Evolutionary conservation across 371 early-diverging fungal genomes (phyloP), one percentile per base, ranked within the genome.

Genomic region (Mucor velutinosus): DNA sequence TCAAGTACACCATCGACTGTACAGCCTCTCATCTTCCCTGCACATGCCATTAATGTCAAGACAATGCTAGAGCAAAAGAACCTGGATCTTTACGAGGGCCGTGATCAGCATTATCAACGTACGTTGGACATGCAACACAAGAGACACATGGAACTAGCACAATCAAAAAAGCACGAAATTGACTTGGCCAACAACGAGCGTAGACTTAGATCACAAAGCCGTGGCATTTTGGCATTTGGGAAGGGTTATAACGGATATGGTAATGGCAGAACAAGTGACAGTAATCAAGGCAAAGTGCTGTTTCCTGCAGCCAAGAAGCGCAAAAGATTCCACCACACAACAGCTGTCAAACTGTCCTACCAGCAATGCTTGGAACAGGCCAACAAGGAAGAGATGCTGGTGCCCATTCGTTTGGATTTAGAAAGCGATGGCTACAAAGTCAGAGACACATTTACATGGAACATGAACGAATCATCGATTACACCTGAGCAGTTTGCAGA

Each of bases 381-480:
- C 4, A 69, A 82, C 30, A 79, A 85, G 64, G 87, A 86, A 58
- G 93, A 92, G 67, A 75, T 73, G 17, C 67, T 97, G 51, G 91
- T 96, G 0, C 97, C 98, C 2, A 94, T 98, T 39, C 87, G 92
- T 21, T 66, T 98, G 7, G 97, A 97, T 70, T 70, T 97, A 63
- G 98, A 98, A 62, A 77, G 93, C 7, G 96, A 96, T 49, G 94
- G 93, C 37, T 86, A 89, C 73, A 91, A 89, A 67, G 74, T 97
- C 37, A 87, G 92, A 30, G 98, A 98, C 69, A 84, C 88, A 6
- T 96, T 98, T 76, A 92, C 93, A 14, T 98, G 98, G 98, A 97
- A 97, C 69, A 75, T 94, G 55, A 91, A 95, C 72, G 94, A 72
- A 37, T 51, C 64, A 6, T 59, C 60, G 8, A 64, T 72, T 57